Evolutionary conservation across 2,329 filamentous ascomycete genomes (phyloP), one percentile per base, ranked within the genome.

Genomic region (Pseudocercospora vitis): DNA sequence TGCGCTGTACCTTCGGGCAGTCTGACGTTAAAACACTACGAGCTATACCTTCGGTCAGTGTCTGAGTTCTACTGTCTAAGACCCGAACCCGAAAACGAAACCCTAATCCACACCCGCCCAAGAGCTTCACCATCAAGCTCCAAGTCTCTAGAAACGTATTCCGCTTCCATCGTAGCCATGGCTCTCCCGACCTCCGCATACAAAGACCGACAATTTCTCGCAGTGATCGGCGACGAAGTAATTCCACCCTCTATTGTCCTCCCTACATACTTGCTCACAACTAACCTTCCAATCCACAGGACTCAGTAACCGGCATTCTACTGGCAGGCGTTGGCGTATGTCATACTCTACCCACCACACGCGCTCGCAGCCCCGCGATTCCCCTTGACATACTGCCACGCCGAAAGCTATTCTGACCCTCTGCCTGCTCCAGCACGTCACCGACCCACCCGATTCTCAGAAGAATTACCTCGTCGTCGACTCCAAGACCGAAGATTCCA

Each of bases 391-490:
- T 2, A 1, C 23, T 21, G 7, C 12, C 7, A 12, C 49, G n/a
- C n/a, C n/a, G n/a, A n/a, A n/a, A n/a, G n/a, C n/a, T n/a, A n/a
- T n/a, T n/a, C n/a, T n/a, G n/a, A n/a, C n/a, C n/a, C n/a, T n/a
- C n/a, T n/a, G n/a, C n/a, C n/a, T n/a, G n/a, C n/a, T n/a, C n/a
- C 61, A 96, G 91, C 92, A 97, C 72, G 91, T 97, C 59, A 95
- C 91, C 12, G 81, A 87, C 50, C 87, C 89, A 5, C 89, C 92
- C 39, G 90, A 95, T 70, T 83, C 88, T 32, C 88, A 96, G 71
- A 95, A 96, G 79, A 99, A 99, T 80, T 99, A 96, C 77, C 84
- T 99, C 7, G 90, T 99, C 52, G 94, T 99, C 58, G 92, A 99
- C 73, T 78, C 75, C 70, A 97, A 97, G 80, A 99, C 92, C 31